phyloP scores from a whole-genome alignment of 2,329 filamentous ascomycete species.

The Aspergillus pseudoglaucus region DNA sequence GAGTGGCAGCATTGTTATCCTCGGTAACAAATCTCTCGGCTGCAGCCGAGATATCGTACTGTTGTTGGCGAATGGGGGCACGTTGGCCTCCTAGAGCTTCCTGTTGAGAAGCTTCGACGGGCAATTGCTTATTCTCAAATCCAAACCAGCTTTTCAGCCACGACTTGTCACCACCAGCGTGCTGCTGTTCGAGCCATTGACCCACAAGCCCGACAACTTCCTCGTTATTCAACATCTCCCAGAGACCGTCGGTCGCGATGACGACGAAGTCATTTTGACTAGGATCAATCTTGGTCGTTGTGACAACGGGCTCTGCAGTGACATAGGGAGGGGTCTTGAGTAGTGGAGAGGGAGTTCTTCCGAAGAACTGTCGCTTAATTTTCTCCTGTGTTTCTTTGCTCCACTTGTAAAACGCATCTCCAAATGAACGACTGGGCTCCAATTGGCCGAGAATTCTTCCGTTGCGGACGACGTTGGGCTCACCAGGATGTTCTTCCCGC shows the following conservation, averaged over 20 bases:
- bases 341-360: conserved; percentile 66
- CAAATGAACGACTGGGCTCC: conserved; percentile 90
- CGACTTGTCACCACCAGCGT: conserved; percentile 43
- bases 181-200: conserved; percentile 85
- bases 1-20: conserved; percentile 93
- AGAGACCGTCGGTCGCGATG: conserved; percentile 91
- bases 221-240: conserved; percentile 99
- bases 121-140: conserved; percentile 53
- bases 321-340: conserved; percentile 94
- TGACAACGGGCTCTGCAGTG: conserved; percentile 90
- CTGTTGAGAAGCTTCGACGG: conserved; percentile 61
- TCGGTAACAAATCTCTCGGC: conserved; percentile 84
- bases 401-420: conserved; percentile 97
- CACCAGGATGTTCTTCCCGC: conserved; percentile 78
- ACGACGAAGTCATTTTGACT: conserved; percentile 91
- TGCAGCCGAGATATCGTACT: conserved; percentile 70
- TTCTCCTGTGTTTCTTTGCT: conserved; percentile 73
- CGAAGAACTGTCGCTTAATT: conserved; percentile 81
- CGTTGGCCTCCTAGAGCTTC: conserved; percentile 58
- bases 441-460: conserved; percentile 86
- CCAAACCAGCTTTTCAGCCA: conserved; percentile 68
- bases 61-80: conserved; percentile 77
- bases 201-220: conserved; percentile 95
- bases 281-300: conserved; percentile 84
- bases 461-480: conserved; percentile 79